Base-by-base conservation (phyloP, 495 filamentous ascomycete genomes). In the Trichoderma erinaceum region DNA sequence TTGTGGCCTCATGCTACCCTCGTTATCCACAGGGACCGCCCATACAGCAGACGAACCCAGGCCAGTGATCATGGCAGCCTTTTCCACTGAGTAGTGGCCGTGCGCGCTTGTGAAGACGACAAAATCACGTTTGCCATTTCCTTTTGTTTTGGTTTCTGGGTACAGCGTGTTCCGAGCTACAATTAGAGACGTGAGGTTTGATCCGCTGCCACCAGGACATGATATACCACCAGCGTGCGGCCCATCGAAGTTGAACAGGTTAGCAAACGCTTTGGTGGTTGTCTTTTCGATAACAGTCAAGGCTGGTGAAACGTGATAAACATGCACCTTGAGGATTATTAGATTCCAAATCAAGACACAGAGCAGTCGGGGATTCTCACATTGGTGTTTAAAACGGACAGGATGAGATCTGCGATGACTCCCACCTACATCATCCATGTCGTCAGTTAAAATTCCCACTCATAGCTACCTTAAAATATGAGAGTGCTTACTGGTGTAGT, bases 21-120 rank as follows among this genome's bases (percentile, higher is more conserved):
- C 69, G 13, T 75, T 73, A 75, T 97, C 91, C 65, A 96, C 86
- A 16, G 89, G 83, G 1, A 97, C 90, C n/a, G 81, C 72, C 80
- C 87, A 85, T 11, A 95, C 92, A 63, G 86, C 83, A 43, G 80
- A 75, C 41, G 88, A 88, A 4, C 95, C 95, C 38, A 99, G 82
- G 10, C 95, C 95, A 67, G 89, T 88, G 74, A 92, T 89, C 68
- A 92, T 87, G 16, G 92, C 93, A 0, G 93, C 92, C 78, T 97
- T 97, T 75, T 96, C 92, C n/a, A 97, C 84, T 52, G 89, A 92
- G 80, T 97, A 98, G 80, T 97, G 94, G 1, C 92, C 92, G 75
- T 97, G 92, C 29, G 81, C 86, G 71, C 87, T 90, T 18, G 93
- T 96, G 82, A 97, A 97, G n/a, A 97, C 81, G 11, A 93, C 85